These are phyloP conservation scores for Fusarium acutatum DNA, from an alignment of 2,329 filamentous ascomycete genomes.

Conservation along the genomic window DNA sequence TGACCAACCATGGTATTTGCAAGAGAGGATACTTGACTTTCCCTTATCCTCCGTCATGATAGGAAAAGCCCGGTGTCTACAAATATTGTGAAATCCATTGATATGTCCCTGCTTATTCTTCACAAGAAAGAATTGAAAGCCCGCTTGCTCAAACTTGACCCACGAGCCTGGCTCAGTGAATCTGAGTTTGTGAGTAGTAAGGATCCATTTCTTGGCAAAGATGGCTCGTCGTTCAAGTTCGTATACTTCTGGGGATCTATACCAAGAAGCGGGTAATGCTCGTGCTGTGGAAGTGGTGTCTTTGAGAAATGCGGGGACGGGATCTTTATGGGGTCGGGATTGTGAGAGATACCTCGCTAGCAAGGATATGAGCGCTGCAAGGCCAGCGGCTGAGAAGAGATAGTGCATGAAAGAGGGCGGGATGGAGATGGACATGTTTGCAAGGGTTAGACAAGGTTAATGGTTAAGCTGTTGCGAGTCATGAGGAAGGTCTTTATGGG, in stretches of 20 bases:
- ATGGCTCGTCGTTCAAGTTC: conserved; percentile 63
- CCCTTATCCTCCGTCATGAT: conserved; percentile 60
- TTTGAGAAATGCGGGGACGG: neutral
- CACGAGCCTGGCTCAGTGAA: conserved; percentile 62
- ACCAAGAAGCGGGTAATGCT: conserved; percentile 60
- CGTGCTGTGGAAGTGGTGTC: conserved; percentile 18
- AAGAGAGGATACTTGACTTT: conserved; percentile 61
- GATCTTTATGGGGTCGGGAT: neutral
- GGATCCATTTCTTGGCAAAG: conserved; percentile 64
- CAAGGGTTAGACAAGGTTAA: neutral
- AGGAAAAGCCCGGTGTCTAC: conserved; percentile 67
- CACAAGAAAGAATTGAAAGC: conserved; percentile 62
- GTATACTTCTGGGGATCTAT: conserved; percentile 58
- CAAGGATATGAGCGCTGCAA: conserved; percentile 41
- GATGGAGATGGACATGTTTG: neutral
- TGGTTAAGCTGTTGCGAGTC: neutral
- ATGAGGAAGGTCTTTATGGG: neutral
- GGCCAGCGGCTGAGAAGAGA: conserved; percentile 35
- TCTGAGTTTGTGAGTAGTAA: conserved; percentile 61
- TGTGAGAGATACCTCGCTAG: conserved; percentile 35
- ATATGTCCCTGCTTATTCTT: conserved; percentile 59
- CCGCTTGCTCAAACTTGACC: conserved; percentile 61
- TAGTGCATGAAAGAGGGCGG: neutral
- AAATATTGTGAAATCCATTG: conserved; percentile 68
- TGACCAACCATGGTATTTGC: conserved; percentile 69